These are phyloP conservation scores for Thermoascus crustaceus DNA, from an alignment of 2,329 filamentous ascomycete species.

Conservation along the genomic window DNA sequence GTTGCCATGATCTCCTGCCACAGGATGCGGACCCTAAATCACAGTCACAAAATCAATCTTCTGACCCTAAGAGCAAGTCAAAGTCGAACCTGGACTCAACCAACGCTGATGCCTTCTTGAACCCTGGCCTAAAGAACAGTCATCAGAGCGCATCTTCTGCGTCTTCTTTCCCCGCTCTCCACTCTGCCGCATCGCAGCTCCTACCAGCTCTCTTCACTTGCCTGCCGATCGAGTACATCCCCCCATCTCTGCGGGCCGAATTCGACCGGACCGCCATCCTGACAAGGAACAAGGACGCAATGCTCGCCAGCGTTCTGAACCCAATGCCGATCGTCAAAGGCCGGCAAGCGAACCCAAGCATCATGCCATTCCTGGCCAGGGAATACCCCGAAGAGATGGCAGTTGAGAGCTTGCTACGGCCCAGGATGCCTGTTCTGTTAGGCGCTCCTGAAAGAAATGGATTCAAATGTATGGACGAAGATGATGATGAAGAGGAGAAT, in stretches of 20 bases:
- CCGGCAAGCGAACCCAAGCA: slow-evolving; percentile 57
- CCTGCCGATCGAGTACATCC: slow-evolving; percentile 58
- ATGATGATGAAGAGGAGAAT: slow-evolving; percentile 25
- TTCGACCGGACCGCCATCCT: slow-evolving; percentile 77
- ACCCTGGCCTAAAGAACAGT: slow-evolving; percentile 30
- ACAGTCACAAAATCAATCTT: slow-evolving; percentile 16
- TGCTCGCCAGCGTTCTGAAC: slow-evolving; percentile 76
- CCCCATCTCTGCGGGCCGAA: slow-evolving; percentile 63
- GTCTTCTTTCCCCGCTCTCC: slow-evolving; percentile 38
- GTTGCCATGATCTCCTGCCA: slow-evolving; percentile 66
- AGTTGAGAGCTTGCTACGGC: slow-evolving; percentile 61
- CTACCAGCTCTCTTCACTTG: slow-evolving; percentile 55
- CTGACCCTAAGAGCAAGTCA: slow-evolving; percentile 34
- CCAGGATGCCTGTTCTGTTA: slow-evolving; percentile 42
- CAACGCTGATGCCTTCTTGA: slow-evolving; percentile 68
- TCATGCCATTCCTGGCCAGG: slow-evolving; percentile 69
- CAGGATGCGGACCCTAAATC: slow-evolving; percentile 30
- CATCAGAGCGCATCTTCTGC: slow-evolving; percentile 13
- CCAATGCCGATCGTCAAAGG: slow-evolving; percentile 59
- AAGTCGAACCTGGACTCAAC: slow-evolving; percentile 26
- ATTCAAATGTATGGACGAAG: slow-evolving; percentile 16
- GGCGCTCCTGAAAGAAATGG: slow-evolving; percentile 18
- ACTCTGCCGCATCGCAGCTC: slow-evolving; percentile 51
- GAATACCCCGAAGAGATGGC: slow-evolving; percentile 54
- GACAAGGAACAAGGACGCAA: slow-evolving; percentile 57